Conservation (phyloP, 1,284 basidiomycete genomes). For the Apiotrichum sp. region DNA sequence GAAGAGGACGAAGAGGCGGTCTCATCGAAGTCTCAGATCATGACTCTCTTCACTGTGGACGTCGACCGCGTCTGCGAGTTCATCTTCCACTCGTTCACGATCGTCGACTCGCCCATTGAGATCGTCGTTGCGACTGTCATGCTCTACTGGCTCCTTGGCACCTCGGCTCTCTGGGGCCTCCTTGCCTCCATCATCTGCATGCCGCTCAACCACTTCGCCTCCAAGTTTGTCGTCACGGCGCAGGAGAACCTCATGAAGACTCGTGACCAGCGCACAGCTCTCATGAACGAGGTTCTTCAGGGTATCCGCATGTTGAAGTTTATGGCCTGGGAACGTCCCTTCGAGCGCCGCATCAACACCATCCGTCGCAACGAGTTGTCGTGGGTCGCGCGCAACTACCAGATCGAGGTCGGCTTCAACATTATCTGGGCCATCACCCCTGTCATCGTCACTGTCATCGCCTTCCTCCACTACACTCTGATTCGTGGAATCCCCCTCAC, state of each 20-base stretch:
- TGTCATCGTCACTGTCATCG: constrained; percentile 45
- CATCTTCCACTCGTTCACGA: constrained; percentile 56
- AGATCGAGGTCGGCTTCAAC: constrained; percentile 76
- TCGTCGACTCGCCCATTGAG: constrained; percentile 76
- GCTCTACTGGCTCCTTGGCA: constrained; percentile 72
- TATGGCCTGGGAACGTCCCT: constrained; percentile 91
- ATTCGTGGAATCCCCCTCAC: constrained; percentile 58
- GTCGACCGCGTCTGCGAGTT: constrained; percentile 84
- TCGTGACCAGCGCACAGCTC: constrained; percentile 76
- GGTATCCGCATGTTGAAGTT: constrained; percentile 94
- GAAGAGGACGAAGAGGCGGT: constrained; percentile 66
- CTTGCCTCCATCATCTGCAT: constrained; percentile 74
- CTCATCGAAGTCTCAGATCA: constrained; percentile 81
- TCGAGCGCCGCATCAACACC: constrained; percentile 67
- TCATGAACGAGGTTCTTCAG: constrained; percentile 91
- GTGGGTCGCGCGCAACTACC: constrained; percentile 77
- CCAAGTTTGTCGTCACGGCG: constrained; percentile 71
- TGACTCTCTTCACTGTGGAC: constrained; percentile 66
- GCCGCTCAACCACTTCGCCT: constrained; percentile 79
- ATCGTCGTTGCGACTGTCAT: constrained; percentile 69
- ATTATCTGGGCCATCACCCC: constrained; percentile 60
- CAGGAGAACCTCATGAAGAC: constrained; percentile 90
- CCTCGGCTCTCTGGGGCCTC: constrained; percentile 64
- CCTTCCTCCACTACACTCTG: constrained; percentile 59
- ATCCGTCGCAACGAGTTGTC: constrained; percentile 72